A percentile compares a stretch with the other conserved stretches of the same genome.
These are phyloP conservation scores for Alternaria triticimaculans DNA, from an alignment of 2,329 filamentous ascomycete genomes.

Conservation along the genomic window DNA sequence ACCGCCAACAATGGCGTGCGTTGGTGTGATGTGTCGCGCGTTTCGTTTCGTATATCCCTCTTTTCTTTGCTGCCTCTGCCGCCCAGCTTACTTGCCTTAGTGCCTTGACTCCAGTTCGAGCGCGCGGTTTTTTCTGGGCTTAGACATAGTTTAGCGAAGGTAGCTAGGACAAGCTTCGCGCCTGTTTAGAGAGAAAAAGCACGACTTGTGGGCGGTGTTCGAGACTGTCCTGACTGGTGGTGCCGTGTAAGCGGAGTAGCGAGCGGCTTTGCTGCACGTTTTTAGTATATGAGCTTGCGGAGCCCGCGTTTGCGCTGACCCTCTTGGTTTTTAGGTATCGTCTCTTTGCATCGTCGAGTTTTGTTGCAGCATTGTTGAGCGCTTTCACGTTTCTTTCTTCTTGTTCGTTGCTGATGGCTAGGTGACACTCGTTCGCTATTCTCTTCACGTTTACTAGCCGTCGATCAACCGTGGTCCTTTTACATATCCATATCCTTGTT, in stretches of 20 bases:
- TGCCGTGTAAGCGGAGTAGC: constrained; percentile 13
- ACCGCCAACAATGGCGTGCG: neutral
- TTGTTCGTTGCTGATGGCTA: constrained; percentile 9
- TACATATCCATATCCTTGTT: constrained; percentile 5
- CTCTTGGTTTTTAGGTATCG: neutral
- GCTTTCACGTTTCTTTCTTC: neutral
- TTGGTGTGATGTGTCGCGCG: neutral
- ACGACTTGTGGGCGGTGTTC: neutral
- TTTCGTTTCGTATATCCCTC: neutral
- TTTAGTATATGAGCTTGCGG: constrained; percentile 28
- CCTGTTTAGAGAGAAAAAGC: neutral
- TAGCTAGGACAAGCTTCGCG: constrained; percentile 1
- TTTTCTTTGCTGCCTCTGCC: neutral
- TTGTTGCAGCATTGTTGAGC: constrained; percentile 5
- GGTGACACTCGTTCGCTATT: constrained; percentile 16
- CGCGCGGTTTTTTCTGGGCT: neutral
- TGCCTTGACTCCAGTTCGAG: neutral
- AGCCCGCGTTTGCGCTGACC: constrained; percentile 7
- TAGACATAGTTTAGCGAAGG: neutral
- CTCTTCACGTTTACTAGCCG: constrained; percentile 9
- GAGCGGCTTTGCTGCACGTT: constrained; percentile 12
- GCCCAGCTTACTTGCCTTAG: neutral
- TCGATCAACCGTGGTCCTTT: constrained; percentile 8
- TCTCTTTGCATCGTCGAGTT: neutral
- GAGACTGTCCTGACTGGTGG: neutral